phyloP scores from a whole-genome alignment of 306 rosid species.

The Rubus idaeus region DNA sequence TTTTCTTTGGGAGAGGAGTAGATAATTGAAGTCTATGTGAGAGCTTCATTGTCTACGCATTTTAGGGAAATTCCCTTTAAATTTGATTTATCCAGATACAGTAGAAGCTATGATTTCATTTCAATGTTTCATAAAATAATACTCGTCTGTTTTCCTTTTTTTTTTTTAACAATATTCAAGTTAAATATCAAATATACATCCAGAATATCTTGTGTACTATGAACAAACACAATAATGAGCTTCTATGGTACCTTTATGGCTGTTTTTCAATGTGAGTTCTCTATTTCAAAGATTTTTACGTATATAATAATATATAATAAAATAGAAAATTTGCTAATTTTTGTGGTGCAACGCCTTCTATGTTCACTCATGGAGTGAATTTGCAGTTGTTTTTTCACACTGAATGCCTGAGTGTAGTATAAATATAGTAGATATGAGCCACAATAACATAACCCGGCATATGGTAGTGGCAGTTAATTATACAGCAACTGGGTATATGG shows the following conservation, averaged over 20 bases:
- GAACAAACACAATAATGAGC: not conserved
- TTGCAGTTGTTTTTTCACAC: not conserved
- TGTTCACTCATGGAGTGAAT: not conserved
- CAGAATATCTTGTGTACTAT: not conserved
- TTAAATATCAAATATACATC: not conserved
- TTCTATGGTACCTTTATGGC: not conserved
- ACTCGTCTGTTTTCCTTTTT: not conserved
- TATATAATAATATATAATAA: not conserved
- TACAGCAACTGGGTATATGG: no score
- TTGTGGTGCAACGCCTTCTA: not conserved
- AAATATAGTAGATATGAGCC: not conserved
- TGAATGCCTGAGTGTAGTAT: not conserved
- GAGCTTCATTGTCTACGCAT: not conserved
- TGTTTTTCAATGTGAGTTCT: not conserved
- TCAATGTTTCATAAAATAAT: not conserved
- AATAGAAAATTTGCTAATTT: not conserved
- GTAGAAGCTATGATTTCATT: not conserved
- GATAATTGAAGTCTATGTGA: not conserved
- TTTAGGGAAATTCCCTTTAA: not conserved
- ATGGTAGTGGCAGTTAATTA: no score
- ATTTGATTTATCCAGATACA: not conserved
- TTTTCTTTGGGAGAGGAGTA: not conserved
- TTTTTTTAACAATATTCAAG: not conserved
- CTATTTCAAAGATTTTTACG: not conserved
- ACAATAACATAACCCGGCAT: no score